Evolutionary conservation across 148 eudicot species (phyloP), one percentile per base, ranked within the genome.

Genomic region (Drosera capensis): DNA sequence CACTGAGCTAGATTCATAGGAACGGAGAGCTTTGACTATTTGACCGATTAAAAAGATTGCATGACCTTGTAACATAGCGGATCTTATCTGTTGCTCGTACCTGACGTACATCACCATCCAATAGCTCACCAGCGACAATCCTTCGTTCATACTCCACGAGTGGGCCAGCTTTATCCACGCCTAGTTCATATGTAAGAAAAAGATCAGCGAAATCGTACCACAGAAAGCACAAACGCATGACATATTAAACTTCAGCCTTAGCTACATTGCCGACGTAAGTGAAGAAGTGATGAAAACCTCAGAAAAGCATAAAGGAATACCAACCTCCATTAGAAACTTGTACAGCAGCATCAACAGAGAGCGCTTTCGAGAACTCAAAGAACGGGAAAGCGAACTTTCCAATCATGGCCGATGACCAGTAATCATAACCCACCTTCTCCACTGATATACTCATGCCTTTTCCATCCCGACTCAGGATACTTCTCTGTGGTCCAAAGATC

Each of bases 51-150:
- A 8, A 41, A 17, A 16, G 28, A 48, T 14, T 40, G 18, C 5
- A 40, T 47, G n/a, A 2, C 11, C 38, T 9, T 0, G 14, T 11
- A 28, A 0, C 31, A 28, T 6, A 4, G n/a, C n/a, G 38, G 38
- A 34, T 0, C 38, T 34, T 11, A 28, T 34, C 1, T 22, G 25
- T 23, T 19, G 24, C 44, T 23, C 56, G 43, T 63, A 81, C 95
- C 94, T 90, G 99, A 63, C 76, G 69, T 41, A 48, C 45, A 71
- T 90, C 99, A 53, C 95, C 99, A 63, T 76, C 92, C 52, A 68
- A 49, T 40, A 90, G 88, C 50, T 90, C 88, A 48, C 99, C 94
- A n/a, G 73, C 74, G 20, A 74, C 73, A 31, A 90, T 71, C 72
- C 99, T 77, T 23, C 78, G 75, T 48, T 78, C 82, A 47, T 88